Base-by-base conservation (phyloP, 768 basidiomycete species). In the Galerina sulciceps region DNA sequence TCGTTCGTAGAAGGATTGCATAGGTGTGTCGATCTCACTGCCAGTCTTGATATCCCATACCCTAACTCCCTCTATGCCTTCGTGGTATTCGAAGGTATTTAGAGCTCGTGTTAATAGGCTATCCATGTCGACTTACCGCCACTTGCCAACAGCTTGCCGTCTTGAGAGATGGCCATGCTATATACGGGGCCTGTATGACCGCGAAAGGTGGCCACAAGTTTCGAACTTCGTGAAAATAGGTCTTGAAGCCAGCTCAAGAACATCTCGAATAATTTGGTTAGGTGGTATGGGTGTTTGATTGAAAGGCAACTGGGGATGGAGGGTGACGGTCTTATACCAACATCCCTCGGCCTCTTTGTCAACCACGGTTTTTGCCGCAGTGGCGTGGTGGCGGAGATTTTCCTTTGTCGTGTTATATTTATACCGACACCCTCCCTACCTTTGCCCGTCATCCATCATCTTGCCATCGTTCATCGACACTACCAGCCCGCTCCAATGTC, bases 81-180 rank as follows among this genome's bases (percentile, higher is more conserved):
- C 13, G 14, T 26, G 20, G 45, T 26, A 15, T 43, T n/a, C n/a
- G n/a, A n/a, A n/a, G n/a, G n/a, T n/a, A n/a, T n/a, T n/a, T 6
- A 26, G 26, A 3, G 22, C 15, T 20, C 31, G 45, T 26, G 45
- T 26, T 46, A 31, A 46, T 46, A 11, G 22, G 4, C 6, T 46
- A 31, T 43, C 9, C 20, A 46, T 23, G 14, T 26, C 1, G 13
- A 60, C 61, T 22, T 38, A 63, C 67, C 65, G 3, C 65, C 65
- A 56, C 67, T 68, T 4, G 59, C 65, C 8, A 68, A 42, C 10
- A 66, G 42, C 34, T 60, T 60, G 37, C 67, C 65, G 18, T 52
- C 61, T 6, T 53, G 48, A 4, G 61, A 68, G 41, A 68, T 45
- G 38, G 65, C 65, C 13, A 68, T 20, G 53, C 57, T 50, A 31